Conservation (phyloP, 495 filamentous ascomycete species). For the Tuber borchii region DNA sequence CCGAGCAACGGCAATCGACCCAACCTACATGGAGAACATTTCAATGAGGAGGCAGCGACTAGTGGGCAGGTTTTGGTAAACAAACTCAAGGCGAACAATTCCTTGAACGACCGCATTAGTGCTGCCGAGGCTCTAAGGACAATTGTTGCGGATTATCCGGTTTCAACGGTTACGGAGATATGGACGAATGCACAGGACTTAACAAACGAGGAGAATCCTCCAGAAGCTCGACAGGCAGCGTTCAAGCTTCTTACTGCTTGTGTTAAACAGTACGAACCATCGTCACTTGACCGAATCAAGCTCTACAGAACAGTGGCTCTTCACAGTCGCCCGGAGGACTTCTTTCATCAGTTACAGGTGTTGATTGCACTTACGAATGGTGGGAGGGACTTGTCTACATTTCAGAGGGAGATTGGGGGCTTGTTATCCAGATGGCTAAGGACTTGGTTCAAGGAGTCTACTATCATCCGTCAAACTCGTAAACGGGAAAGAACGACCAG, state of each 20-base stretch:
- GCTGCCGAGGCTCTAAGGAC: conserved; percentile 54
- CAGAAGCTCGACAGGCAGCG: conserved; percentile 51
- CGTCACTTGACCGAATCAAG: conserved; percentile 57
- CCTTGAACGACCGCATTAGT: conserved; percentile 47
- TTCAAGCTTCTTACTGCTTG: conserved; percentile 62
- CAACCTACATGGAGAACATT: conserved; percentile 26
- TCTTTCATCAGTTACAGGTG: conserved; percentile 58
- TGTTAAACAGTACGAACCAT: conserved; percentile 54
- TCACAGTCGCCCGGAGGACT: conserved; percentile 51
- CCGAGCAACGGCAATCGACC: conserved; percentile 24
- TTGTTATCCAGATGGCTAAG: conserved; percentile 56
- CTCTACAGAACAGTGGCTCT: conserved; percentile 57
- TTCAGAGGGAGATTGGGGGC: conserved; percentile 56
- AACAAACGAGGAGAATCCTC: conserved; percentile 52
- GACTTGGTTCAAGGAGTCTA: conserved; percentile 52
- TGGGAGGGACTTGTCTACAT: conserved; percentile 58
- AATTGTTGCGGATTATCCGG: conserved; percentile 53
- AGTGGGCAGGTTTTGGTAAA: conserved; percentile 32
- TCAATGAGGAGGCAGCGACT: conserved; percentile 24
- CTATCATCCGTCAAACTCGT: conserved; percentile 46
- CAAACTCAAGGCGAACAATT: conserved; percentile 29
- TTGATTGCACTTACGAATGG: conserved; percentile 57
- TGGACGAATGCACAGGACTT: conserved; percentile 62
- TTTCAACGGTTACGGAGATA: conserved; percentile 49
- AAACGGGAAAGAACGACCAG: conserved; percentile 31